Evolutionary conservation across 2,329 filamentous ascomycete genomes (phyloP).

Genomic region (Cordyceps cicadae): DNA sequence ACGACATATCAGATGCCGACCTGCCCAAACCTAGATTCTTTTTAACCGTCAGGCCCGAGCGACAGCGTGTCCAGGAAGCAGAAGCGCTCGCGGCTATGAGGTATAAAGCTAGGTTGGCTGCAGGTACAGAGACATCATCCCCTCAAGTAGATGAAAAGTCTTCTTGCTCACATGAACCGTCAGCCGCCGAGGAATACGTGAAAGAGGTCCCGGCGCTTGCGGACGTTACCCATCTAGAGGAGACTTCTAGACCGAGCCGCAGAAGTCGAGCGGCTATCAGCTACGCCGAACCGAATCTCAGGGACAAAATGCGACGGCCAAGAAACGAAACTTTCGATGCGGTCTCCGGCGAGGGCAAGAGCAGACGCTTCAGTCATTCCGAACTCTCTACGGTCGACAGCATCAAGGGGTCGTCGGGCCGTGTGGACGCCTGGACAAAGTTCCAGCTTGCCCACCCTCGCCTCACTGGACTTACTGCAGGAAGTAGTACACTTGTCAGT

Average conservation of each 20-base stretch:
- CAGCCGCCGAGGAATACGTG: constrained; percentile 24
- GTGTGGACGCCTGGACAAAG: constrained; percentile 25
- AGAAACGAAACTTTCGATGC: constrained; percentile 70
- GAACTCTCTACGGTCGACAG: constrained; percentile 22
- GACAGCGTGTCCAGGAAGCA: constrained; percentile 14
- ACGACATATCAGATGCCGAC: constrained; percentile 26
- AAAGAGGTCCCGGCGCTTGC: constrained; percentile 52
- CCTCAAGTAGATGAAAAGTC: constrained; percentile 33
- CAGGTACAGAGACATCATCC: constrained; percentile 23
- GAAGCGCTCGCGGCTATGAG: constrained; percentile 15
- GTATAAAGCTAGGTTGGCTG: background rate
- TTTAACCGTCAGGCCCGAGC: constrained; percentile 17
- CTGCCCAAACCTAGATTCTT: constrained; percentile 20
- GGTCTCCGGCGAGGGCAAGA: constrained; percentile 56
- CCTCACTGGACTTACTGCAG: background rate
- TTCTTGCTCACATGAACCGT: constrained; percentile 41
- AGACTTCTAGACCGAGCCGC: constrained; percentile 56
- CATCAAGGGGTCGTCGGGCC: constrained; percentile 27
- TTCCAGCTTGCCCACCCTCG: constrained; percentile 13
- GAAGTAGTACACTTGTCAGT: background rate
- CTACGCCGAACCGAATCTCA: constrained; percentile 74
- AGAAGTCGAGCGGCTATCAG: constrained; percentile 62
- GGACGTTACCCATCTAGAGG: constrained; percentile 46
- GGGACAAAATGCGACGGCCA: constrained; percentile 76
- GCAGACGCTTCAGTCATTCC: constrained; percentile 32